Evolutionary conservation across 2,329 filamentous ascomycete genomes (phyloP).

Genomic region (Drechmeria coniospora): DNA sequence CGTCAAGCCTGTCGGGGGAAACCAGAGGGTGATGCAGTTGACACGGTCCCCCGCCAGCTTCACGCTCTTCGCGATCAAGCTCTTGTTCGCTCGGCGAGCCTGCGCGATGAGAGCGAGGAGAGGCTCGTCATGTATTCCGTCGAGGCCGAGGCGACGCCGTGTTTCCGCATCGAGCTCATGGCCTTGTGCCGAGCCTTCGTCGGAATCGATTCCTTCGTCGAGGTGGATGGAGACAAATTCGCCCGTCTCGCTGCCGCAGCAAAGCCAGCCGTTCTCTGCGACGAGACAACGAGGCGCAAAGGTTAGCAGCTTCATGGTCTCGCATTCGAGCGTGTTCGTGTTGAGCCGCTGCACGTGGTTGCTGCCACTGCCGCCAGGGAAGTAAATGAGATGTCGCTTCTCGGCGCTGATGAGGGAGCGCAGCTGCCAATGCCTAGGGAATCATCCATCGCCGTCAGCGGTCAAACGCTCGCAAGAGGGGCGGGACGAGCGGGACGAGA

Average conservation of each 20-base stretch:
- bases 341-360: constrained; percentile 51
- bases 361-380: constrained; percentile 59
- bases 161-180: constrained; percentile 7
- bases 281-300: constrained; percentile 75
- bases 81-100: constrained; percentile 25
- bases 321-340: constrained; percentile 52
- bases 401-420: constrained; percentile 79
- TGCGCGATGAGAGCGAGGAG: constrained; percentile 22
- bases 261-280: constrained; percentile 77
- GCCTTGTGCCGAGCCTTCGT: constrained; percentile 10
- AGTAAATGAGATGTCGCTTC: constrained; percentile 65
- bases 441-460: constrained; percentile 1
- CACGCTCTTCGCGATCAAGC: constrained; percentile 32
- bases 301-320: constrained; percentile 54
- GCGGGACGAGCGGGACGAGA: background rate
- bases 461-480: background rate
- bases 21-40: constrained; percentile 52
- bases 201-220: constrained; percentile 20
- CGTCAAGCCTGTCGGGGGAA: constrained; percentile 23
- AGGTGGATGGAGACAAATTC: constrained; percentile 72
- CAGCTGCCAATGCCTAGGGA: constrained; percentile 64
- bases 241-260: constrained; percentile 75
- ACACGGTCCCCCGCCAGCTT: constrained; percentile 45
- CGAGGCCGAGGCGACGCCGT: constrained; percentile 15
- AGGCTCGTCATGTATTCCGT: constrained; percentile 18